Conservation (phyloP, 768 basidiomycete species). For the Boletus tylopilopsis region DNA sequence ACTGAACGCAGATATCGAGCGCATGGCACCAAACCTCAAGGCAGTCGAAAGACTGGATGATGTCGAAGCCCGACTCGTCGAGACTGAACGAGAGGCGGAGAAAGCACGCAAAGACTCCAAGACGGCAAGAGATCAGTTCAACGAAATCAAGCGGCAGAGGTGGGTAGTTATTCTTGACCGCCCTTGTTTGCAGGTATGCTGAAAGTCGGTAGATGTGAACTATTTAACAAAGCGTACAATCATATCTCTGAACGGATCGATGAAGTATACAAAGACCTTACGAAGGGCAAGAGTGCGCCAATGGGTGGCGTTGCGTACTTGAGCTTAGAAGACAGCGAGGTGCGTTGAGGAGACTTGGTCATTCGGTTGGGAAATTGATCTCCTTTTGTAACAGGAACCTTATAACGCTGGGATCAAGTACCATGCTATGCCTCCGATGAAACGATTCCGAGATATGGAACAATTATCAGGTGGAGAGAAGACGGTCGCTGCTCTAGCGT, state of each 20-base stretch:
- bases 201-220: slow-evolving; percentile 49
- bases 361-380: slow-evolving; percentile 1
- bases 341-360: slow-evolving; percentile 37
- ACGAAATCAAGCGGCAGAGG: slow-evolving; percentile 81
- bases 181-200: neutral
- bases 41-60: slow-evolving; percentile 89
- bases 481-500: slow-evolving; percentile 95
- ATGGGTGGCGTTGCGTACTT: slow-evolving; percentile 97
- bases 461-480: slow-evolving; percentile 98
- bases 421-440: slow-evolving; percentile 99
- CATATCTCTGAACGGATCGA: slow-evolving; percentile 96
- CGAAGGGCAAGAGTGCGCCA: slow-evolving; percentile 89
- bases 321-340: slow-evolving; percentile 93
- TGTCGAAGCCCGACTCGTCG: slow-evolving; percentile 77
- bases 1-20: slow-evolving; percentile 77
- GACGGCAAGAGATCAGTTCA: slow-evolving; percentile 86
- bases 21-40: slow-evolving; percentile 96
- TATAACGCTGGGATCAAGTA: slow-evolving; percentile 92
- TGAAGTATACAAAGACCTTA: slow-evolving; percentile 95
- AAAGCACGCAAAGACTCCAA: slow-evolving; percentile 89
- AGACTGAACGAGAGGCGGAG: slow-evolving; percentile 91
- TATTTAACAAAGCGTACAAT: slow-evolving; percentile 94
- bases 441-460: slow-evolving; percentile 98
- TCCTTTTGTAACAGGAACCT: slow-evolving; percentile 55
- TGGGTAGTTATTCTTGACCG: slow-evolving; percentile 28